Base-by-base conservation (phyloP, 768 basidiomycete genomes). In the Leccinum uliginosum region DNA sequence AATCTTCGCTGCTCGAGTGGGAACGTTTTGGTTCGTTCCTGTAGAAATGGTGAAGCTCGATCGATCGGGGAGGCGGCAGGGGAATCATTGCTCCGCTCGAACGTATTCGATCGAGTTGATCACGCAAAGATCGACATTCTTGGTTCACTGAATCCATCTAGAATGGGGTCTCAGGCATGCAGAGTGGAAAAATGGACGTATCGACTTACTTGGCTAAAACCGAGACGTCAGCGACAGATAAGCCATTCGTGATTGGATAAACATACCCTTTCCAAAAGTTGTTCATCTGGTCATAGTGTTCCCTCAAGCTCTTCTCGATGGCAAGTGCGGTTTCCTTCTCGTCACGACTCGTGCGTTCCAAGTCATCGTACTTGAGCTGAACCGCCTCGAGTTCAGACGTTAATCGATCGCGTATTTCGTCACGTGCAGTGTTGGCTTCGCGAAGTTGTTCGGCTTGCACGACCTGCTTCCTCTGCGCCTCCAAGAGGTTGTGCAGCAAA, bases 251-350 rank as follows among this genome's bases (percentile, higher is more conserved):
- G 55, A 62, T 29, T 15, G 3, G 34, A 32, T 55, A 53, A 52
- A 64, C 76, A 58, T 56, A 76, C 70, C 66, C 62, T 58, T 68
- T 74, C 73, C 74, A 74, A 55, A 71, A 78, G 26, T 65, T 70
- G 30, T 78, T 76, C 58, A 82, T 75, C 38, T 76, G 70, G 50
- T 73, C 73, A 51, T 78, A 79, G 62, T 82, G 81, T 29, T 81
- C 78, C 59, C 80, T 76, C 59, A 87, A 73, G 62, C 72, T 80
- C 54, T 68, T 77, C 73, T 85, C 83, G 34, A 80, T 74, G 10
- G 73, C 75, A 44, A 80, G 67, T 8, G 83, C 78, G 3, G 76
- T 75, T 23, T 84, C 79, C 60, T 74, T 78, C 65, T 85, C 85
- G 48, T 78, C 76, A 24, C 72, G 73, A 26, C 76, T 76, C 50